Percentiles rank a stretch among this genome's conserved stretches.
These are phyloP conservation scores for Phytophthora sojae DNA, from an alignment of 352 stramenopile genomes.

Conservation along the genomic window DNA sequence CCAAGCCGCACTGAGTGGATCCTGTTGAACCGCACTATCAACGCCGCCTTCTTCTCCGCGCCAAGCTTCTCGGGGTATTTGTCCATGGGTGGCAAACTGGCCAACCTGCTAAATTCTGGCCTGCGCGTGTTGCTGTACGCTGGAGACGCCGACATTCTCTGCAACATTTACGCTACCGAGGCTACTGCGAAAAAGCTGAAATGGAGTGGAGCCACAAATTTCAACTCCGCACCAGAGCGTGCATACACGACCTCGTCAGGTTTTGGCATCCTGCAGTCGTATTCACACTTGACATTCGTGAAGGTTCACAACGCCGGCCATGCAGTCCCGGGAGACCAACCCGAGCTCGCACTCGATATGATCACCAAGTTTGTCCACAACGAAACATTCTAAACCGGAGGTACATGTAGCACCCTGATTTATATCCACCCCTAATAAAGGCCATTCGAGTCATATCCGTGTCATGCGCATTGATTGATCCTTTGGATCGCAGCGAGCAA, in stretches of 20 bases:
- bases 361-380: conserved; percentile 64
- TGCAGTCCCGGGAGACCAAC: conserved; percentile 63
- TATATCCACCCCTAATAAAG: too few species aligned
- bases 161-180: conserved; percentile 47
- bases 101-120: conserved; percentile 28
- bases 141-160: conserved; percentile 46
- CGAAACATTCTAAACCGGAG: conserved; percentile 24
- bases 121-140: conserved; percentile 36
- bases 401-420: too few species aligned
- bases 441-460: too few species aligned
- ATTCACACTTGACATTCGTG: conserved; percentile 50
- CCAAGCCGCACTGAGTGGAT: conserved; percentile 71
- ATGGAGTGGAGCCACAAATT: conserved; percentile 40
- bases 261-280: conserved; percentile 38
- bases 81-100: conserved; percentile 15
- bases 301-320: conserved; percentile 59
- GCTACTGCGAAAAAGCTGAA: conserved; percentile 36
- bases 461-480: too few species aligned
- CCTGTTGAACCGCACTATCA: conserved; percentile 91
- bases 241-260: conserved; percentile 12
- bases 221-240: conserved; percentile 16
- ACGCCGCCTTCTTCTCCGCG: conserved; percentile 75
- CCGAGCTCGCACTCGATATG: conserved; percentile 54
- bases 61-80: conserved; percentile 66
- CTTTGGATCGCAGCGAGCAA: background rate